Evolutionary conservation across 257 asterid genomes (phyloP).

Genomic region (Verbascum thapsus): DNA sequence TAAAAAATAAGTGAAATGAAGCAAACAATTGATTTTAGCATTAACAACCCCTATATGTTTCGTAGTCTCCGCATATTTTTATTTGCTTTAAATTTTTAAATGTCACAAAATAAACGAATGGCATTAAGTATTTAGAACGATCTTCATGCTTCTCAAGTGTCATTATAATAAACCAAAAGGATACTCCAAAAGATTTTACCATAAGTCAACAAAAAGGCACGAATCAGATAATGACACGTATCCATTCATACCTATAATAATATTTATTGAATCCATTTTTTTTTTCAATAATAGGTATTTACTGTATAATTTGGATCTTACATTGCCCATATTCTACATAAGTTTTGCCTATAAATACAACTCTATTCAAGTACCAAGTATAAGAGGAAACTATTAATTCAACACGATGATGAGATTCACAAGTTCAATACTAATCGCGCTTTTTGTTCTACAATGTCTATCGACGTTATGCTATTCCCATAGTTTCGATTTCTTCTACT

Average conservation of each 20-base stretch:
- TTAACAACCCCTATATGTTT: too few relatives aligned
- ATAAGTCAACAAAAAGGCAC: background rate
- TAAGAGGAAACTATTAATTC: background rate
- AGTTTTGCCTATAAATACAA: constrained; percentile 23
- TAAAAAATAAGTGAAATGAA: too few relatives aligned
- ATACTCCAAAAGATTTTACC: background rate
- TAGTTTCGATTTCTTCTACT: constrained; percentile 75
- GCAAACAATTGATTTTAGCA: too few relatives aligned
- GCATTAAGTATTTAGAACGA: too few relatives aligned
- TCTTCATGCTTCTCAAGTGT: too few relatives aligned
- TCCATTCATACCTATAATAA: too few relatives aligned
- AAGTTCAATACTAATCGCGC: constrained; percentile 27
- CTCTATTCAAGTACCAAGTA: background rate
- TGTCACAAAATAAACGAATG: too few relatives aligned
- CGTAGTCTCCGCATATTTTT: too few relatives aligned
- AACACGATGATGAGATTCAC: constrained; percentile 16
- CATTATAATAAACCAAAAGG: too few relatives aligned
- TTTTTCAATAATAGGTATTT: background rate
- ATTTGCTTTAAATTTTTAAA: too few relatives aligned
- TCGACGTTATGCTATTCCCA: constrained; percentile 39
- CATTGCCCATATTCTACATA: background rate
- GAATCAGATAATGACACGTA: too few relatives aligned
- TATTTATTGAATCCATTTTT: background rate
- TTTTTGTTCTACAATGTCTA: constrained; percentile 38
- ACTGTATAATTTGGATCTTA: background rate